A percentile compares a stretch with the other conserved stretches of the same genome.
These are phyloP conservation scores for Geotrichum bryndzae DNA, from an alignment of 1,139 yeast species.

Conservation along the genomic window DNA sequence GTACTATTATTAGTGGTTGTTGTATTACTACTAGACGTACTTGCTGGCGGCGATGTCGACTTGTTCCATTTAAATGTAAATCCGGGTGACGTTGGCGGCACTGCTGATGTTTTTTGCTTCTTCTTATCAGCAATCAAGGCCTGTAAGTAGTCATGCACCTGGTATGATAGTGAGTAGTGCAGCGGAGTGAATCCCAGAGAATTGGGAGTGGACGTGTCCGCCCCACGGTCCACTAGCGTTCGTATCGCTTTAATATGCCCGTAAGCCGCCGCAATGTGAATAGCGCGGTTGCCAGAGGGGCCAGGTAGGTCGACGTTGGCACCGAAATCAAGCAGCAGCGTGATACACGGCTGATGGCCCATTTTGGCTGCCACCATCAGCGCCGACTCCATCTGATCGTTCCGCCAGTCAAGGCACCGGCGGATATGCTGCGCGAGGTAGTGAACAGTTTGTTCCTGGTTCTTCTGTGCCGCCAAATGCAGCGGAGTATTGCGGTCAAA, in stretches of 20 bases:
- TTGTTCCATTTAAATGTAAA: neutral
- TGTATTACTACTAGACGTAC: neutral
- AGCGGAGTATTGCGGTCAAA: constrained; percentile 68
- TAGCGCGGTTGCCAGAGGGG: constrained; percentile 69
- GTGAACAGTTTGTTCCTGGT: constrained; percentile 76
- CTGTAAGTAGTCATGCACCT: constrained; percentile 35
- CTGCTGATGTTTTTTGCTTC: constrained; percentile 9
- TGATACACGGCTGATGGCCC: constrained; percentile 67
- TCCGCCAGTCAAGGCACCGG: constrained; percentile 55
- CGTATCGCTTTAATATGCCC: constrained; percentile 64
- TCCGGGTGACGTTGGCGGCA: constrained; percentile 9
- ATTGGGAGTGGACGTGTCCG: constrained; percentile 49
- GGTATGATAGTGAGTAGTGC: constrained; percentile 35
- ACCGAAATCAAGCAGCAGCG: constrained; percentile 68
- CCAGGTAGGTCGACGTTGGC: constrained; percentile 55
- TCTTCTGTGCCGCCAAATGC: constrained; percentile 64
- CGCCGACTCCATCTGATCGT: constrained; percentile 51
- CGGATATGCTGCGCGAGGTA: constrained; percentile 77
- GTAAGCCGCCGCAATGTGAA: constrained; percentile 75
- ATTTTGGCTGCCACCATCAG: constrained; percentile 64
- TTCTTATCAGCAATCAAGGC: constrained; percentile 30
- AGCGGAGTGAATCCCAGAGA: constrained; percentile 64
- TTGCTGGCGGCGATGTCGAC: neutral
- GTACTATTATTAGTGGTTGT: neutral
- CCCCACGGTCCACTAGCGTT: constrained; percentile 49